Evolutionary conservation across 2,329 filamentous ascomycete genomes (phyloP).

Genomic region (Dactylellina sp.): DNA sequence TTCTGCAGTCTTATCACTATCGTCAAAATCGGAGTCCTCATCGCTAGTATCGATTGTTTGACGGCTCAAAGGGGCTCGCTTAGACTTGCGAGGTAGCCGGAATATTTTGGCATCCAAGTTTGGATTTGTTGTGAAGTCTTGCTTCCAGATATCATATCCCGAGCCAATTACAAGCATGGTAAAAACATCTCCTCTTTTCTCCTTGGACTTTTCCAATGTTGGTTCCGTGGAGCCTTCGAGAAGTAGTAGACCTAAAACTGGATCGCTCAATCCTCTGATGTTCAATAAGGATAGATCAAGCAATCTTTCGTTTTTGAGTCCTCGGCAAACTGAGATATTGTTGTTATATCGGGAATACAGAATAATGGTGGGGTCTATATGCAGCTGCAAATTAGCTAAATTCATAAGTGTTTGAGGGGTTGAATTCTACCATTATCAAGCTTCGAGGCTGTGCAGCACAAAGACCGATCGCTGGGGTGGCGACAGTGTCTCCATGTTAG

Average conservation of each 20-base stretch:
- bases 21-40: slow-evolving; percentile 7
- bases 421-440: slow-evolving; percentile 22
- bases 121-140: slow-evolving; percentile 41
- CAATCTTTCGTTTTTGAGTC: background rate
- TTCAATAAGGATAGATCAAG: slow-evolving; percentile 33
- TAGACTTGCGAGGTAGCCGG: slow-evolving; percentile 21
- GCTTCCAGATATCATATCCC: slow-evolving; percentile 42
- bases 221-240: slow-evolving; percentile 38
- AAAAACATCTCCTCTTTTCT: slow-evolving; percentile 23
- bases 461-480: slow-evolving; percentile 37
- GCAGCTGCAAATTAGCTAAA: background rate
- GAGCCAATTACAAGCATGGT: slow-evolving; percentile 24
- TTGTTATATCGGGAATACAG: slow-evolving; percentile 45
- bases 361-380: slow-evolving; percentile 19
- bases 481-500: slow-evolving; percentile 44
- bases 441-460: slow-evolving; percentile 17
- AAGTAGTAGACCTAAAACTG: slow-evolving; percentile 24
- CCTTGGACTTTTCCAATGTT: background rate
- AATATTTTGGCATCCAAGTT: slow-evolving; percentile 25
- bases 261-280: slow-evolving; percentile 10
- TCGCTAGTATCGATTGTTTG: slow-evolving; percentile 40
- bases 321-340: slow-evolving; percentile 32
- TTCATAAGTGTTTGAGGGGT: background rate
- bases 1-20: background rate
- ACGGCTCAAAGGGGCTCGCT: slow-evolving; percentile 16